These are phyloP conservation scores for Candida pseudocylindracea DNA, from an alignment of 1,139 yeast species.

Conservation along the genomic window DNA sequence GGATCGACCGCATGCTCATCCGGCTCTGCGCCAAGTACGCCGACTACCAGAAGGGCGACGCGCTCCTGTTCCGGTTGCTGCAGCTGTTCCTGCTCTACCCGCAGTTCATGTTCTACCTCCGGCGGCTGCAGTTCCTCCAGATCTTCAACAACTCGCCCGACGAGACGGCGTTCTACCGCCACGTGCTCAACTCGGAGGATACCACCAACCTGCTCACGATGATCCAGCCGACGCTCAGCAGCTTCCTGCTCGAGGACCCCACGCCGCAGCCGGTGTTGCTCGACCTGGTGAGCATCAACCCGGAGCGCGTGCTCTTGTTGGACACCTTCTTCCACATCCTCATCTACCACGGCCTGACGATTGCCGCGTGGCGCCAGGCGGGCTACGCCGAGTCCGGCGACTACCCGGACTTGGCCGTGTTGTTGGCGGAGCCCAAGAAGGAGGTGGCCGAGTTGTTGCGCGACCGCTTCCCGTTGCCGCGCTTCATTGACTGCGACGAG, in stretches of 20 bases:
- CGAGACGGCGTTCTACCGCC: conserved; percentile 59
- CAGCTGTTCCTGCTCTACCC: conserved; percentile 44
- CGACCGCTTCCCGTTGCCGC: conserved; percentile 53
- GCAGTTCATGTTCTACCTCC: conserved; percentile 84
- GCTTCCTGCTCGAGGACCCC: conserved; percentile 30
- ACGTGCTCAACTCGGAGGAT: conserved; percentile 45
- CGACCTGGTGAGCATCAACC: conserved; percentile 45
- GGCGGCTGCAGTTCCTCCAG: conserved; percentile 91
- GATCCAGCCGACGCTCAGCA: conserved; percentile 56
- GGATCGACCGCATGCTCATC: conserved; percentile 29
- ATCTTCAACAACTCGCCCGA: conserved; percentile 97
- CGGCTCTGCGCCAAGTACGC: conserved; percentile 28
- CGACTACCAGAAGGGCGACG: conserved; percentile 25
- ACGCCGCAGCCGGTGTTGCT: conserved; percentile 40
- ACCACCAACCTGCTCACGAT: conserved; percentile 40
- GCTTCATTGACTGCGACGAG: conserved; percentile 55
- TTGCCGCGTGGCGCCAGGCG: conserved; percentile 49
- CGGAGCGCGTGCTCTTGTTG: conserved; percentile 33
- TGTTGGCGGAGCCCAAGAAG: conserved; percentile 38
- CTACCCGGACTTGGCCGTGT: conserved; percentile 34
- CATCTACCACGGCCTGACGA: conserved; percentile 44
- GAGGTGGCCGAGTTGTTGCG: conserved; percentile 47
- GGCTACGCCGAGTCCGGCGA: conserved; percentile 48
- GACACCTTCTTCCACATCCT: conserved; percentile 60
- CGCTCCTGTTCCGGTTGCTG: conserved; percentile 21